A percentile compares a stretch with the other conserved stretches of the same genome.
Conservation (phyloP, 2,329 filamentous ascomycete genomes). For the Arthrobotrys iridis region DNA sequence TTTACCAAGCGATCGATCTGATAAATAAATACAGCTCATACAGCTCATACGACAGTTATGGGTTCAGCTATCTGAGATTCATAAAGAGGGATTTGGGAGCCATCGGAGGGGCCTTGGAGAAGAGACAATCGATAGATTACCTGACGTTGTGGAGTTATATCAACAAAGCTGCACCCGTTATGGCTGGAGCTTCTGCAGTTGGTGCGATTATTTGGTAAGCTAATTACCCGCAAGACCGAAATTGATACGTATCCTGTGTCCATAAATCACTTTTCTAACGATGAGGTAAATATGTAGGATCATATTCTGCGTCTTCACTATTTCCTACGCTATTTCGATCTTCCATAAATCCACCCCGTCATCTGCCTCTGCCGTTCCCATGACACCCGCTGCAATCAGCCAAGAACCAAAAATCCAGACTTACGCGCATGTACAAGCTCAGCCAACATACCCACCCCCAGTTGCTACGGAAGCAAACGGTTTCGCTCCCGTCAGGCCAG, state of each 20-base stretch:
- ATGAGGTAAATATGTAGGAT: conserved; percentile 2
- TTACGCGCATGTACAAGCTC: not conserved
- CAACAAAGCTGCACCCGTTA: conserved; percentile 16
- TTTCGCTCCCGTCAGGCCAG: conserved; percentile 22
- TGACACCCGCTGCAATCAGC: not conserved
- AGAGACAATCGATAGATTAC: not conserved
- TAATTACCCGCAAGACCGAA: too few relatives aligned
- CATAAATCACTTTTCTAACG: too few relatives aligned
- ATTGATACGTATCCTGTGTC: too few relatives aligned
- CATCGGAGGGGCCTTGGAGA: not conserved
- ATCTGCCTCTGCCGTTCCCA: not conserved
- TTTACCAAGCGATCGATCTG: conserved; percentile 26
- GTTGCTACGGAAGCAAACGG: not conserved
- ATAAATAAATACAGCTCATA: conserved; percentile 28
- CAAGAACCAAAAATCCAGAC: conserved; percentile 23
- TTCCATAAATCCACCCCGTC: conserved; percentile 8
- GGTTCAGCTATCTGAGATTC: conserved; percentile 8
- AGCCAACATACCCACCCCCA: conserved; percentile 4
- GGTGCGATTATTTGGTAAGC: conserved; percentile 49
- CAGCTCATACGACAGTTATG: not conserved
- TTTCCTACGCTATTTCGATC: conserved; percentile 26
- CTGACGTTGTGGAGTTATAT: not conserved
- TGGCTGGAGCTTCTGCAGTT: conserved; percentile 44
- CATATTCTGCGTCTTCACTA: conserved; percentile 43
- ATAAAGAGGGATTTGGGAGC: not conserved